Evolutionary conservation across 2,329 filamentous ascomycete genomes (phyloP), one percentile per base, ranked within the genome.

Genomic region (Exophiala spinifera): DNA sequence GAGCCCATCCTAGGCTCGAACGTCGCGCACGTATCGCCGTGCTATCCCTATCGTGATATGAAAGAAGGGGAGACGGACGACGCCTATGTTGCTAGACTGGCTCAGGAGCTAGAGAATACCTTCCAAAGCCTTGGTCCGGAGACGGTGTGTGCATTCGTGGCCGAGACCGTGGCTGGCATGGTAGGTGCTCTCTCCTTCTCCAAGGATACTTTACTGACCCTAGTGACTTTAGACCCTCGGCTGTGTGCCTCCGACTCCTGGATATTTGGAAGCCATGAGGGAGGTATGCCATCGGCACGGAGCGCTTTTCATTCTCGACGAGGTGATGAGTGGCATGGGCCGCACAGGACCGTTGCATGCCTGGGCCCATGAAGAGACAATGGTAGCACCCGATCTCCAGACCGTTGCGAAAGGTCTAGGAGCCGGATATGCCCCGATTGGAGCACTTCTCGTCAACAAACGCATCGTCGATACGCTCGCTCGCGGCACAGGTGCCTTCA

Each of bases 131-230:
- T 88, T 0, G 87, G 86, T 0, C 79, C 86, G 0, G 76, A 83
- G 0, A 86, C 75, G 0, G 84, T 91, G 1, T 86, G 83, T 49
- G 87, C 84, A 0, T 89, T 91, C 63, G 76, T 90, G 20, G 84
- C 85, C 1, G 88, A 91, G 68, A 84, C 87, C 0, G 78, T 91
- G 1, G 86, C 87, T 13, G 86, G 87, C 2, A 83, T 86, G 4
- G 81, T 87, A 76, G 70, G 78, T 74, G 11, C 23, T 25, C 13
- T 25, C 20, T 14, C 28, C 19, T 28, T 1, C 14, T n/a, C 15
- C 15, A 23, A 21, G n/a, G 23, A 44, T 25, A 48, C 37, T n/a
- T 46, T 11, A 49, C 13, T 31, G 28, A 31, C 14, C 10, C 13
- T 4, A 25, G 34, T 36, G 3, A 3, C 2, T 19, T 5, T n/a